Percentiles rank a stretch among this genome's conserved stretches.
These are phyloP conservation scores for Colletotrichum paranaense DNA, from an alignment of 2,329 filamentous ascomycete species.

Conservation along the genomic window DNA sequence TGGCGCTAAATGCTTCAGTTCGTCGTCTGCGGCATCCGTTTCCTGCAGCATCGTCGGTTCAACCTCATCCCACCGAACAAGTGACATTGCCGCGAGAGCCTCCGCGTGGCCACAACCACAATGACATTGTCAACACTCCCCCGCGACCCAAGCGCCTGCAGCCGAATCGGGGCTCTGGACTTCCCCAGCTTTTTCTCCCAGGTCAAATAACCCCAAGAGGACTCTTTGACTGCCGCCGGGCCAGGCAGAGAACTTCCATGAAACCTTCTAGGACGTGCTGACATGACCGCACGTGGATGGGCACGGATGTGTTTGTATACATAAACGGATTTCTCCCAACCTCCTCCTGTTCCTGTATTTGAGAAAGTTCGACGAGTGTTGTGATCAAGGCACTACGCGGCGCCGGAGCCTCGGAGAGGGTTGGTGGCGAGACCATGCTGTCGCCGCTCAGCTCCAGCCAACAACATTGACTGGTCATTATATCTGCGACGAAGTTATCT, in stretches of 20 bases:
- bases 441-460: too few species aligned
- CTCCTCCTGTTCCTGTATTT: not conserved
- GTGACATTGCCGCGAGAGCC: not conserved
- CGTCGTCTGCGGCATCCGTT: slow-evolving; percentile 17
- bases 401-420: not conserved
- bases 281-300: slow-evolving; percentile 6
- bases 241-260: not conserved
- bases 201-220: not conserved
- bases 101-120: not conserved
- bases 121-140: not conserved
- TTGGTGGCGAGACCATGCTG: not conserved
- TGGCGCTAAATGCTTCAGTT: not conserved
- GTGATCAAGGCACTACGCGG: not conserved
- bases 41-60: not conserved
- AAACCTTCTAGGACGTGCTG: not conserved
- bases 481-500: not conserved
- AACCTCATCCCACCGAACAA: not conserved
- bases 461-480: not conserved
- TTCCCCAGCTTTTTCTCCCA: not conserved
- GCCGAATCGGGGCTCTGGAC: not conserved
- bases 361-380: not conserved
- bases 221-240: not conserved
- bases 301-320: not conserved
- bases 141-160: not conserved
- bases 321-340: not conserved